Evolutionary conservation across 2,329 filamentous ascomycete genomes (phyloP), one percentile per base, ranked within the genome.

Genomic region (Trichoderma semiorbis): DNA sequence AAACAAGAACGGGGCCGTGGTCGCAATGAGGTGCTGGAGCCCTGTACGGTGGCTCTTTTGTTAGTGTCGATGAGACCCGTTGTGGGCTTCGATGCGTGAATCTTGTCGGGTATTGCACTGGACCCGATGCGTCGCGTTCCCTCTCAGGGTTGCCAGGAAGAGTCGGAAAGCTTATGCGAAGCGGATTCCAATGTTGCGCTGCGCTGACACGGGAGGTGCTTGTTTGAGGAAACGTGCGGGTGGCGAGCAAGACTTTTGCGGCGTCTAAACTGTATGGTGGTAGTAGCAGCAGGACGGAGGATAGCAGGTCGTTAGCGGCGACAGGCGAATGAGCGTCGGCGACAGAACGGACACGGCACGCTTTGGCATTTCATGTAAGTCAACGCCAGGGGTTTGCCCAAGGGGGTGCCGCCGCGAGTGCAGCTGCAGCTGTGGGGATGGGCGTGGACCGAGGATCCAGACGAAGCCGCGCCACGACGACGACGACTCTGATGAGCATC

Each of bases 11-110:
- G 74, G 71, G 73, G 73, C 69, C 47, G 71, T 72, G 69, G 74
- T 75, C 74, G 72, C 73, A 76, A 72, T 39, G 55, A 34, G 62
- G 28, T 67, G 69, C 66, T 69, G 66, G 66, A 69, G 57, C 61
- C 70, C 43, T 69, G 70, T 26, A 71, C 75, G 74, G 72, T 68
- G 74, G 74, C 74, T 74, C 75, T 74, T 74, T 76, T 76, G 74
- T 64, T 76, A 77, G 75, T 74, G 74, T 72, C 65, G 74, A 74
- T 75, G 74, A 70, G 70, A 71, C 73, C 72, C 66, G 65, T 69
- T 36, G 57, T 60, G 53, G 74, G 63, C 57, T 65, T 74, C 62
- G 69, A 67, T 62, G 55, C 10, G 69, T 61, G 67, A 72, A 70
- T 32, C 66, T 70, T 65, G 57, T 60, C 57, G 43, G 57, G 70